Evolutionary conservation across 2,329 filamentous ascomycete genomes (phyloP), one percentile per base, ranked within the genome.

Genomic region (Raffaelea arxii): DNA sequence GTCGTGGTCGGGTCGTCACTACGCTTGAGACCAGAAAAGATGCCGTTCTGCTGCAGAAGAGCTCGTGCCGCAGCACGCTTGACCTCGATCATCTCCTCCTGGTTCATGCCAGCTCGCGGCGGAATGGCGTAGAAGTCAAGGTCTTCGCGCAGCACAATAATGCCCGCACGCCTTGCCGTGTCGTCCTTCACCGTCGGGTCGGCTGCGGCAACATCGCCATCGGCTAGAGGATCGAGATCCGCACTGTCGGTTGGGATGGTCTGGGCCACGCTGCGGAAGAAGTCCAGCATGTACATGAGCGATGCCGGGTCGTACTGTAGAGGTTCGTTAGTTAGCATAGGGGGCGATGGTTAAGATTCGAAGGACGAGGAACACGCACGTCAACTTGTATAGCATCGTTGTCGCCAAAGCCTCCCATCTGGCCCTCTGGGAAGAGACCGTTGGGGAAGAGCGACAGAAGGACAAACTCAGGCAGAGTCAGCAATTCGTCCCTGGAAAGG

Each of bases 271-370:
- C 83, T 82, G 54, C 92, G 85, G 72, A 98, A 98, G 68, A 98
- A 98, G 59, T 96, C 91, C 54, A 98, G 79, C 92, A 98, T 98
- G 70, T 97, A 98, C 67, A 97, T 89, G 46, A 98, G 78, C 41
- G 91, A 97, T 45, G 83, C 82, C 22, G 92, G 91, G 65, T 98
- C 92, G 69, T 97, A 98, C 92, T 98, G 69, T 56, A 67, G 1
- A 40, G 53, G n/a, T n/a, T n/a, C 25, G n/a, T 11, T n/a, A 16
- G 9, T 19, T 27, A 25, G 40, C 40, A 5, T 18, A 9, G 16
- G 27, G 27, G 27, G 9, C 9, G 16, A 30, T 30, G 9, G 27
- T 30, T 30, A 9, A 9, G 16, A 9, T 18, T 36, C 32, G 32
- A 14, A 22, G 18, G 27, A 43, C 39, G 25, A 47, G 46, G 36